Base-by-base conservation (phyloP, 805 yeast genomes). In the Sugiyamaella boreocaroliniensis region DNA sequence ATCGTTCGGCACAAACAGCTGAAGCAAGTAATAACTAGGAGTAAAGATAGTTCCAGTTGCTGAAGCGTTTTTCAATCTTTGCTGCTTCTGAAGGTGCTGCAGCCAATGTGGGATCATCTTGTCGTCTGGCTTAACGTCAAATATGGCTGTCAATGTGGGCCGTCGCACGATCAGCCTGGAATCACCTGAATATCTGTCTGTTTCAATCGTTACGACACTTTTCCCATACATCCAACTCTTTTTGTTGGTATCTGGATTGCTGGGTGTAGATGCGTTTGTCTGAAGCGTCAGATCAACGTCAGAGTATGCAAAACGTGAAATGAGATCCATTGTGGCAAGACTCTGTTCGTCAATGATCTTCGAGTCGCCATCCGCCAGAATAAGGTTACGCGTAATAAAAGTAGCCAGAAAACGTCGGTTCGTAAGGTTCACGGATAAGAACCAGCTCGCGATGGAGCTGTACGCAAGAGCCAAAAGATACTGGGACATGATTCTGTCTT, bases 361-460 rank as follows among this genome's bases (percentile, higher is more conserved):
- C 7, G 50, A 49, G 19, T 63, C 61, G 40, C 71, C 69, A 44
- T 69, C 68, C 10, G 76, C 72, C 18, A 75, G 69, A 1, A 79
- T 68, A 50, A 88, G 64, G 56, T 80, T 81, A 52, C 79, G 76
- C 40, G 81, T 74, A 11, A 89, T 74, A 61, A 80, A 89, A 1
- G 87, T 76, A 1, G 85, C 78, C 40, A 87, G 61, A 40, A 75
- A 72, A 48, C 76, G 75, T 43, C 96, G 73, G 47, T 82, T 82
- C n/a, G 68, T 69, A 54, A 83, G 55, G 15, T 75, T 74, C 64
- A 88, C 76, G 52, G 82, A 79, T 59, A 87, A 68, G 58, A 82
- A 87, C 90, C 95, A 86, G 43, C 77, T 75, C 1, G 84, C 71
- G 22, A 89, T 79, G 2, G 86, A 85, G 47, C 75, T 76, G 63